Percentiles rank a stretch among this genome's conserved stretches.
phyloP scores from a whole-genome alignment of 192 early-diverging fungal species.

The Helicostylum pulchrum region DNA sequence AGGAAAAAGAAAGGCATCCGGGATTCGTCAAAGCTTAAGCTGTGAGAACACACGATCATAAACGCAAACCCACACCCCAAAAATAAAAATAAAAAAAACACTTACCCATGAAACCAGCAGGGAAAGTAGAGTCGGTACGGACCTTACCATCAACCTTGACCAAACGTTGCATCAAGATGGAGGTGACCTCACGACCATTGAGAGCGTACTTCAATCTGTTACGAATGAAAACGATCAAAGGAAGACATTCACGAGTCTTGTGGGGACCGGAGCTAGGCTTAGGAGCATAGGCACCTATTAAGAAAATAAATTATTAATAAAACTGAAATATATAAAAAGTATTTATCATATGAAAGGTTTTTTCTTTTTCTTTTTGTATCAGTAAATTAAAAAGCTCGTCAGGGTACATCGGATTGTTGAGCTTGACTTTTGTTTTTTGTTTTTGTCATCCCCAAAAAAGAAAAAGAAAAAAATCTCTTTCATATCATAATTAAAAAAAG shows the following conservation, averaged over 20 bases:
- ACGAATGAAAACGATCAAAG: slow-evolving; percentile 96
- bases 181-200: slow-evolving; percentile 93
- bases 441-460: slow-evolving; percentile 7
- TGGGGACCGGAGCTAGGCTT: slow-evolving; percentile 56
- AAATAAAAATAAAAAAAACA: slow-evolving; percentile 31
- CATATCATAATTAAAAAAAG: not conserved
- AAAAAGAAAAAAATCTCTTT: not conserved
- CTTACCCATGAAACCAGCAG: slow-evolving; percentile 96
- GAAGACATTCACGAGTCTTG: slow-evolving; percentile 99
- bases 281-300: slow-evolving; percentile 33
- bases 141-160: slow-evolving; percentile 99
- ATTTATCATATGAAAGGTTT: not conserved
- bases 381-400: slow-evolving; percentile 21
- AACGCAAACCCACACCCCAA: not conserved
- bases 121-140: slow-evolving; percentile 94
- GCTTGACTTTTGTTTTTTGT: slow-evolving; percentile 24
- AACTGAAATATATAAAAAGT: not conserved
- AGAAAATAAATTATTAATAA: not conserved
- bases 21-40: slow-evolving; percentile 33
- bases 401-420: slow-evolving; percentile 28
- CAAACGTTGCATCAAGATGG: slow-evolving; percentile 97
- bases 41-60: slow-evolving; percentile 5
- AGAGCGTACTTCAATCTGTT: slow-evolving; percentile 99
- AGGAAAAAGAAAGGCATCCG: slow-evolving; percentile 28
- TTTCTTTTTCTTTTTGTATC: not conserved